Evolutionary conservation across 257 asterid species (phyloP).

Genomic region (Plantago major): DNA sequence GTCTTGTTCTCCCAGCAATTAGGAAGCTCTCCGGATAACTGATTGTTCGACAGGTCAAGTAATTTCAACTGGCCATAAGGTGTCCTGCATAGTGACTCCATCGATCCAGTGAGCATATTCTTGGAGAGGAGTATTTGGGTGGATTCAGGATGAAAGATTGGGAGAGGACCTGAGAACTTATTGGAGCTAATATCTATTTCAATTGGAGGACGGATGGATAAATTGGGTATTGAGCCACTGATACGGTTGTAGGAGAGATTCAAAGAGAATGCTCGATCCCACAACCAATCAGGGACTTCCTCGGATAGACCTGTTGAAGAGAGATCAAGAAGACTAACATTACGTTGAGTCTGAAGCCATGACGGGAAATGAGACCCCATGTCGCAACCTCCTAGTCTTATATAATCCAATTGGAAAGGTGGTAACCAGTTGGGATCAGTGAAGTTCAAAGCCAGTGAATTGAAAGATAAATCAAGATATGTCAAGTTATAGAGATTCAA

Average conservation of each 20-base stretch:
- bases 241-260: conserved; percentile 35
- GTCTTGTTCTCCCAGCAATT: conserved; percentile 23
- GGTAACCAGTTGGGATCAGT: not conserved
- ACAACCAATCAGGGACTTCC: conserved; percentile 29
- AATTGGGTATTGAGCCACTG: conserved; percentile 22
- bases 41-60: conserved; percentile 26
- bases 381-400: not conserved
- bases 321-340: conserved; percentile 18
- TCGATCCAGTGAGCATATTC: conserved; percentile 28
- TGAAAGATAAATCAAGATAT: conserved; percentile 17
- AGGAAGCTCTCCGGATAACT: conserved; percentile 23
- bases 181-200: not conserved
- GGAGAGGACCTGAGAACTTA: conserved; percentile 23
- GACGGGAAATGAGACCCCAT: conserved; percentile 33
- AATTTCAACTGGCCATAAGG: not conserved
- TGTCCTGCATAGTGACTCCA: conserved; percentile 22
- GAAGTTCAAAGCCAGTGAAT: not conserved
- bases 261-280: conserved; percentile 11
- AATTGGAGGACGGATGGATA: not conserved
- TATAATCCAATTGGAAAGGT: not conserved
- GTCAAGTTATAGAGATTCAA: conserved; percentile 18
- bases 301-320: conserved; percentile 25
- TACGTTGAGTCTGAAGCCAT: conserved; percentile 32
- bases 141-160: conserved; percentile 12
- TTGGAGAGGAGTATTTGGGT: conserved; percentile 10